These are phyloP conservation scores for Pisolithus thermaeus DNA, from an alignment of 1,284 basidiomycete genomes.

Conservation along the genomic window DNA sequence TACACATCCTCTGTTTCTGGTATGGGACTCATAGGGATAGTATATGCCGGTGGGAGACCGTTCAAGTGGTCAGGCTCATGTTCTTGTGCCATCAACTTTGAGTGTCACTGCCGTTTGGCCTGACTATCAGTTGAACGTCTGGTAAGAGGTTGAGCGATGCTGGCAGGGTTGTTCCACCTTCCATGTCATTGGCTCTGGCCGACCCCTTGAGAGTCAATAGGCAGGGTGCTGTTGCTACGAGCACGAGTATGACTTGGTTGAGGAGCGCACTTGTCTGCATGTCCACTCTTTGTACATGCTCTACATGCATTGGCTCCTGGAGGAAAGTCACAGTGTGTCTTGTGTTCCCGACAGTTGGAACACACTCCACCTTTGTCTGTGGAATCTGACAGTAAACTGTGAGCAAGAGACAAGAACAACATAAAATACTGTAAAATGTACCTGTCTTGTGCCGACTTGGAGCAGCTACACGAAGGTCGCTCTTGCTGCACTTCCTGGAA, in stretches of 20 bases:
- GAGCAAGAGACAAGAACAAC: background rate
- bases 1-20: background rate
- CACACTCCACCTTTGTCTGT: background rate
- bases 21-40: background rate
- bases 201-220: background rate
- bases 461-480: too few species aligned
- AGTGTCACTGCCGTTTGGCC: background rate
- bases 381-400: background rate
- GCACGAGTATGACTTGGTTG: background rate
- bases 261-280: background rate
- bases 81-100: background rate
- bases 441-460: too few species aligned
- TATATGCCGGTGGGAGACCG: background rate
- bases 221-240: background rate
- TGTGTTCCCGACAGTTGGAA: background rate
- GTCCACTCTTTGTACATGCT: background rate
- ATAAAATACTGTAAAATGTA: too few species aligned
- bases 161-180: background rate
- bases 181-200: background rate
- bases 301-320: background rate
- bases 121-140: background rate
- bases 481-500: too few species aligned
- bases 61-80: background rate
- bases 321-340: background rate
- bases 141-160: background rate